These are phyloP conservation scores for Linum trigynum DNA, from an alignment of 345 rosid genomes.

Conservation along the genomic window DNA sequence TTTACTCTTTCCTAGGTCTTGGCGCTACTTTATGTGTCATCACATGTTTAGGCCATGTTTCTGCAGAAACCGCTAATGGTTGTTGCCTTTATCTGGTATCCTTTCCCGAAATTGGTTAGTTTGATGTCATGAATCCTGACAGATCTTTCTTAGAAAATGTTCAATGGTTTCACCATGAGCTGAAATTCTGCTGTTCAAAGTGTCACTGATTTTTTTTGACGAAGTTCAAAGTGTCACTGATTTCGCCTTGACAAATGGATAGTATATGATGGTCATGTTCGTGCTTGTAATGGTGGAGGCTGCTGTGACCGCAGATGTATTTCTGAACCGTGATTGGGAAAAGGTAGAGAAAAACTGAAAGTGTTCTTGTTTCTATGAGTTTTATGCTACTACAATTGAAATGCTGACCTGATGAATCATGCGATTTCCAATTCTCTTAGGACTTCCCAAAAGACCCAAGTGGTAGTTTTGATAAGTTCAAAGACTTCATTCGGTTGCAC, in stretches of 20 bases:
- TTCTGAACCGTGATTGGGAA: conserved; percentile 73
- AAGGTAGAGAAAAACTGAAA: conserved; percentile 34
- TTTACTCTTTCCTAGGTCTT: conserved; percentile 59
- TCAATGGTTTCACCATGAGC: background rate
- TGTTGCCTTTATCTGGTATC: conserved; percentile 83
- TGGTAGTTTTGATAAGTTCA: conserved; percentile 56
- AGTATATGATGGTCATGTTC: conserved; percentile 72
- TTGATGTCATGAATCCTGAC: background rate
- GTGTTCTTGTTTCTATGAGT: background rate
- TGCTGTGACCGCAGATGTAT: conserved; percentile 60
- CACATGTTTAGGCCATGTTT: conserved; percentile 75
- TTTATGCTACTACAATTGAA: background rate
- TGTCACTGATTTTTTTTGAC: background rate
- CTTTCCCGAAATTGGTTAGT: conserved; percentile 13
- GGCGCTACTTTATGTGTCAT: conserved; percentile 57
- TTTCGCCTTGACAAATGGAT: conserved; percentile 24
- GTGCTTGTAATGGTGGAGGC: conserved; percentile 70
- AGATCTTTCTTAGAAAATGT: background rate
- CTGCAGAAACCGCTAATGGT: conserved; percentile 74
- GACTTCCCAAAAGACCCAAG: conserved; percentile 85
- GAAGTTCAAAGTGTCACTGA: background rate
- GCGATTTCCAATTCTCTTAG: conserved; percentile 27
- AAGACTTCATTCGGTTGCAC: conserved; percentile 54
- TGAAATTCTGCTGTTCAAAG: background rate
- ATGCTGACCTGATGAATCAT: background rate